A percentile compares a stretch with the other conserved stretches of the same genome.
These are phyloP conservation scores for Ricinus communis DNA, from an alignment of 345 rosid genomes.

Conservation along the genomic window DNA sequence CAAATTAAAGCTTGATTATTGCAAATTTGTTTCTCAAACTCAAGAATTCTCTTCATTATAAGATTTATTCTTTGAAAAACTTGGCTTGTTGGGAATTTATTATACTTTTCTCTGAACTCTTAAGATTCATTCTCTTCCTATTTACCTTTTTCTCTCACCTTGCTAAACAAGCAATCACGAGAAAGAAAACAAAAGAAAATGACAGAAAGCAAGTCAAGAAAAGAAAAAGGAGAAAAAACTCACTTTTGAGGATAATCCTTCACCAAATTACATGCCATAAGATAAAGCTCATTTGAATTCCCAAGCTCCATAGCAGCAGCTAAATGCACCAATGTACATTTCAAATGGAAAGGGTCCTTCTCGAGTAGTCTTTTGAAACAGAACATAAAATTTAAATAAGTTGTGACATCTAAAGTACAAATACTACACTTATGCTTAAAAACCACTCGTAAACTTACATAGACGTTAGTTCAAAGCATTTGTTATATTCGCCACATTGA, in stretches of 20 bases:
- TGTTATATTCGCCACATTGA: slow-evolving; percentile 93
- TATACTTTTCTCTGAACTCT: no score
- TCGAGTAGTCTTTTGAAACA: slow-evolving; percentile 69
- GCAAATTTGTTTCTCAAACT: no score
- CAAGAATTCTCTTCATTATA: no score
- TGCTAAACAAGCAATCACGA: no score
- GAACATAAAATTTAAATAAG: slow-evolving; percentile 19
- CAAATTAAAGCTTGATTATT: no score
- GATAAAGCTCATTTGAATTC: slow-evolving; percentile 92
- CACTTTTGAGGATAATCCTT: slow-evolving; percentile 96
- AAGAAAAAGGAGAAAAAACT: slow-evolving; percentile 26
- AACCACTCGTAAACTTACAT: slow-evolving; percentile 50
- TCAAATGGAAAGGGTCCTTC: slow-evolving; percentile 95
- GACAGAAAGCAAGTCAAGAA: not conserved
- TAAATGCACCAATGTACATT: slow-evolving; percentile 81
- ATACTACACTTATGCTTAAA: slow-evolving; percentile 13
- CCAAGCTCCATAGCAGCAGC: slow-evolving; percentile 97
- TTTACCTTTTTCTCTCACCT: no score
- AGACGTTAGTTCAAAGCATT: slow-evolving; percentile 88
- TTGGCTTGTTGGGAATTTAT: no score
- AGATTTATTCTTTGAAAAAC: not conserved
- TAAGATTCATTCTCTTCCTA: no score
- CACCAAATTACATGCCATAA: slow-evolving; percentile 92
- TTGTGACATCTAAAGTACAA: slow-evolving; percentile 15
- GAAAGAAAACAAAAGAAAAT: not conserved